Conservation (phyloP, 257 asterid genomes). For the Fraxinus anomala region DNA sequence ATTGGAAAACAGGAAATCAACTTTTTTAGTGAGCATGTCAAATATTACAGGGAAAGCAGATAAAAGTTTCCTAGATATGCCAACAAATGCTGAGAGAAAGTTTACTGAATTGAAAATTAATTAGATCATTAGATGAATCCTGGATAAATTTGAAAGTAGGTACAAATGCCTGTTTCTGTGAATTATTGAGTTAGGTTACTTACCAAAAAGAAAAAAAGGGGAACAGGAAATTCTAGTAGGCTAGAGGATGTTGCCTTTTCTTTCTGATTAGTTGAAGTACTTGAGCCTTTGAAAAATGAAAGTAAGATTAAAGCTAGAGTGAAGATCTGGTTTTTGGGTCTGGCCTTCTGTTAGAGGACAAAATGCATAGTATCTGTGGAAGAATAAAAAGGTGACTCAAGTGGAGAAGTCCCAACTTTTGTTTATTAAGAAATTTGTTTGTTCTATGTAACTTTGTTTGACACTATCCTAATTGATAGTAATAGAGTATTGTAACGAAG, state of each 20-base stretch:
- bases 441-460: not conserved
- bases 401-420: not conserved
- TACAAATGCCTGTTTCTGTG: too few relatives aligned
- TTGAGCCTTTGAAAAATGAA: not conserved
- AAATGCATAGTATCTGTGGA: not conserved
- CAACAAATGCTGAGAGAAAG: not conserved
- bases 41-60: not conserved
- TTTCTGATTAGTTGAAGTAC: not conserved
- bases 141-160: not conserved
- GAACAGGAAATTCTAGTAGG: not conserved
- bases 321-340: not conserved
- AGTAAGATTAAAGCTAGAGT: not conserved
- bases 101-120: not conserved
- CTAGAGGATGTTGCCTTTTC: not conserved
- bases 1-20: not conserved
- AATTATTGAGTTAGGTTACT: not conserved
- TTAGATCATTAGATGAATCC: not conserved
- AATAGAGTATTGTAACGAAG: not conserved
- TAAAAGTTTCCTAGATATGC: not conserved
- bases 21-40: not conserved
- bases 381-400: not conserved
- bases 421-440: not conserved
- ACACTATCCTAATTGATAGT: not conserved
- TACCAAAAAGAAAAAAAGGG: not conserved
- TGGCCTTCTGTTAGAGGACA: not conserved